phyloP scores from a whole-genome alignment of 2,329 filamentous ascomycete species.

The Colletotrichum sp. region DNA sequence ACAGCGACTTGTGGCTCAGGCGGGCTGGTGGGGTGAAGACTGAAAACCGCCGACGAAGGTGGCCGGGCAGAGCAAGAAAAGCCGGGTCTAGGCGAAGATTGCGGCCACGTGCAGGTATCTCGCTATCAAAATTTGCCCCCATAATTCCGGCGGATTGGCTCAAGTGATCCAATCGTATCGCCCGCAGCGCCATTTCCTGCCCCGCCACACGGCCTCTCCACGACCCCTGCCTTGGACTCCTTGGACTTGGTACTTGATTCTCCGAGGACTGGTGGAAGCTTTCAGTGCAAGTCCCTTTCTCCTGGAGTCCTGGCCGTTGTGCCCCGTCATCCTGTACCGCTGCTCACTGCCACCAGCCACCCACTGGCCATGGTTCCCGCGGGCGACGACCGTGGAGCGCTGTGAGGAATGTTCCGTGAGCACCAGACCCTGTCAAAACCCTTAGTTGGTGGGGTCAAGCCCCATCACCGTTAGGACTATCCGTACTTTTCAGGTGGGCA shows the following conservation, averaged over 20 bases:
- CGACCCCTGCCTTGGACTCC: slow-evolving; percentile 1
- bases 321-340: background rate
- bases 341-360: background rate
- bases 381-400: background rate
- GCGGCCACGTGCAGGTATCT: slow-evolving; percentile 7
- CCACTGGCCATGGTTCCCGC: background rate
- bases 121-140: slow-evolving; percentile 4
- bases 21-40: background rate
- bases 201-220: slow-evolving; percentile 18
- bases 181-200: background rate
- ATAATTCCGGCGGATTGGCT: background rate
- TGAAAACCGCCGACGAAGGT: background rate
- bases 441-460: slow-evolving; percentile 10
- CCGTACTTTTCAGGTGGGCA: slow-evolving; percentile 6
- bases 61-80: background rate
- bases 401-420: background rate
- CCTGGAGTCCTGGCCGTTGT: background rate
- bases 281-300: background rate
- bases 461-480: background rate
- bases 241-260: background rate
- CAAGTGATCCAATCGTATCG: slow-evolving; percentile 1
- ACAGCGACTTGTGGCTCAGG: background rate
- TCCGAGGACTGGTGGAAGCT: background rate
- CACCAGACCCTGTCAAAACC: background rate
- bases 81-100: background rate